Conservation (phyloP, 2,329 filamentous ascomycete genomes). For the Calonectria pseudoturangicola region DNA sequence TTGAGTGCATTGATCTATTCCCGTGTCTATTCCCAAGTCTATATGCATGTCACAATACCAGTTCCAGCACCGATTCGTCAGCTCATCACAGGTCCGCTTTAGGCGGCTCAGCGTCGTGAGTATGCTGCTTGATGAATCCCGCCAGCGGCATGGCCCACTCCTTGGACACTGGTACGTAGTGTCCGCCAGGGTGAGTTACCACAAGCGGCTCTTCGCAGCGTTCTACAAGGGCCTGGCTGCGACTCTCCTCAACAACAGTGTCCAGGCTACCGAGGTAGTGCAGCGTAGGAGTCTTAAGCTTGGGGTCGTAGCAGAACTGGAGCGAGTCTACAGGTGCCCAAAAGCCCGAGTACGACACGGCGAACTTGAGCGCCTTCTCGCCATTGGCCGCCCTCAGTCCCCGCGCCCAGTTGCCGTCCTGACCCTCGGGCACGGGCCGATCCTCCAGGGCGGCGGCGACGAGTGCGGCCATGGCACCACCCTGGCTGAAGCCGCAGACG, state of each 20-base stretch:
- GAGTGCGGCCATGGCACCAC: conserved; percentile 82
- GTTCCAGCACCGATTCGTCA: neutral
- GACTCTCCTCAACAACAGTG: conserved; percentile 88
- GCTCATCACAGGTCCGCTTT: conserved; percentile 52
- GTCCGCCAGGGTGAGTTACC: conserved; percentile 88
- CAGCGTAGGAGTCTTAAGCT: conserved; percentile 84
- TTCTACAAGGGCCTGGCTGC: conserved; percentile 81
- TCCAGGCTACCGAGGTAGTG: conserved; percentile 91
- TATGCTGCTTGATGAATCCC: conserved; percentile 76
- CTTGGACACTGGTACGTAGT: conserved; percentile 90
- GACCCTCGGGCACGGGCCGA: conserved; percentile 53
- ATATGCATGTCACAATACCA: conserved; percentile 30
- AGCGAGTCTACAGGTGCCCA: conserved; percentile 77
- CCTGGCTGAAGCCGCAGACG: conserved; percentile 89
- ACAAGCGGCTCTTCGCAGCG: conserved; percentile 73
- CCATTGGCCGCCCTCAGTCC: conserved; percentile 70
- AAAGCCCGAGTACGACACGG: conserved; percentile 87
- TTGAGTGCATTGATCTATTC: conserved; percentile 52
- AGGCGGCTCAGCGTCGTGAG: conserved; percentile 51
- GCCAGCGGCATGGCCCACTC: conserved; percentile 86
- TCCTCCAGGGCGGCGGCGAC: conserved; percentile 82
- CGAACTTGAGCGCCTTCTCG: conserved; percentile 77
- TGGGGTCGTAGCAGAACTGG: conserved; percentile 80
- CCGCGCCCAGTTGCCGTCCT: conserved; percentile 64
- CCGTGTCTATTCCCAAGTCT: conserved; percentile 47